These are phyloP conservation scores for Penicillium psychrosexuale DNA, from an alignment of 2,329 filamentous ascomycete species.

Conservation along the genomic window DNA sequence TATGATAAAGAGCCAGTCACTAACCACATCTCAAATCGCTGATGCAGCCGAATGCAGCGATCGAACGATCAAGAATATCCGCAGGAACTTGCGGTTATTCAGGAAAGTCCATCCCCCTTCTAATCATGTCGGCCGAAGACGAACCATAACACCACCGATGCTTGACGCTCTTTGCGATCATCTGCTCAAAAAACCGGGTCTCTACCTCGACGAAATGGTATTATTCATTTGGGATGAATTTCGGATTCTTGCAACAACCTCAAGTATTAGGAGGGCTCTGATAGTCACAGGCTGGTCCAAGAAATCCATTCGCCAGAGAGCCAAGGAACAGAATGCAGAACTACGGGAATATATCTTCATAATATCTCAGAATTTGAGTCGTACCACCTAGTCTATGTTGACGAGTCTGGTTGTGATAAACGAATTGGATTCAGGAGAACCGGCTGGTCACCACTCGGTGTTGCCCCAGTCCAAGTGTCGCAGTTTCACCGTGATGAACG, in stretches of 20 bases:
- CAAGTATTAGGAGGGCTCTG: neutral
- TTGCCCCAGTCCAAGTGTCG: neutral
- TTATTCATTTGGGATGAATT: constrained; percentile 13
- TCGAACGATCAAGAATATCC: no score
- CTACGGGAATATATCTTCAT: neutral
- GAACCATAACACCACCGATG: constrained; percentile 7
- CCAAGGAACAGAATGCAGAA: neutral
- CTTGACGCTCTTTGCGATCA: constrained; percentile 29
- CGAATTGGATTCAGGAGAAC: neutral
- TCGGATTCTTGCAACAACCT: constrained; percentile 4
- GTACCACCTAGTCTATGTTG: neutral
- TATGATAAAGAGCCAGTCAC: no score
- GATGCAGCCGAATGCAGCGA: no score
- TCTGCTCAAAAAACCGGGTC: constrained; percentile 30
- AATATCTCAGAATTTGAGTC: neutral
- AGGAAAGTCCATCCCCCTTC: neutral
- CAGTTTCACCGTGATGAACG: neutral
- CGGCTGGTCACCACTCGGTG: neutral
- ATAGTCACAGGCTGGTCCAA: neutral
- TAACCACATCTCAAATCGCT: no score
- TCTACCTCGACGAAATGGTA: constrained; percentile 31
- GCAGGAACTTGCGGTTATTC: neutral
- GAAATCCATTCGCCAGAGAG: neutral
- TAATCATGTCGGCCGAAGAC: constrained; percentile 6
- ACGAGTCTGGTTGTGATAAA: neutral